Evolutionary conservation across 2,329 filamentous ascomycete species (phyloP), one percentile per base, ranked within the genome.

Genomic region (Fusarium phyllophilum): DNA sequence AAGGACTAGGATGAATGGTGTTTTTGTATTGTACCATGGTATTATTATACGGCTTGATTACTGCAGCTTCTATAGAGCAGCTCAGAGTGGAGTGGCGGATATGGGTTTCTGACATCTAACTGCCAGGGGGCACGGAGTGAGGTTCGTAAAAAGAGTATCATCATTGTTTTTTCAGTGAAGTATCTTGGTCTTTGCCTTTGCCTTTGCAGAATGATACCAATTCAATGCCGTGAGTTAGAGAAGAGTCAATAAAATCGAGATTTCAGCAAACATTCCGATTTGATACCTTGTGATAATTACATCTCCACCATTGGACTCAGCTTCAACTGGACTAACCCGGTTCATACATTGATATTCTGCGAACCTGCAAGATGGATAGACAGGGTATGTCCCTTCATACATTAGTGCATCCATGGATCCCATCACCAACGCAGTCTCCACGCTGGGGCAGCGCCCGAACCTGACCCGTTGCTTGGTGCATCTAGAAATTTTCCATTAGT

Each of bases 71-170:
- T 69, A 49, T 64, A 60, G 55, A 62, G 55, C 69, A 49, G 74
- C 62, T 63, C 59, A 68, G 72, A 68, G 70, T 39, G 60, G 66
- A 68, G 65, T 68, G 62, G 36, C 44, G 54, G 49, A 41, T 48
- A 68, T 51, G 48, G 66, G 51, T 62, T 69, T 51, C 59, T 71
- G 61, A 64, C 58, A 72, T 62, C 31, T 38, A 67, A 52, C 24
- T 70, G 60, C 54, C 62, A 61, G 62, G 48, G 38, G 59, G 66
- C 60, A 68, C 55, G 75, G 75, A 70, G 75, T 77, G 68, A 75
- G 67, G 72, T 70, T 73, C 59, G 65, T 71, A 72, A 77, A 77
- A 77, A 73, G 65, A 77, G 60, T 59, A 62, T 62, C 54, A 57
- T 59, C 49, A 62, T 64, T 51, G 48, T n/a, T 54, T 49, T 49